phyloP scores from a whole-genome alignment of 2,329 filamentous ascomycete species.

The Botrytis medusae region DNA sequence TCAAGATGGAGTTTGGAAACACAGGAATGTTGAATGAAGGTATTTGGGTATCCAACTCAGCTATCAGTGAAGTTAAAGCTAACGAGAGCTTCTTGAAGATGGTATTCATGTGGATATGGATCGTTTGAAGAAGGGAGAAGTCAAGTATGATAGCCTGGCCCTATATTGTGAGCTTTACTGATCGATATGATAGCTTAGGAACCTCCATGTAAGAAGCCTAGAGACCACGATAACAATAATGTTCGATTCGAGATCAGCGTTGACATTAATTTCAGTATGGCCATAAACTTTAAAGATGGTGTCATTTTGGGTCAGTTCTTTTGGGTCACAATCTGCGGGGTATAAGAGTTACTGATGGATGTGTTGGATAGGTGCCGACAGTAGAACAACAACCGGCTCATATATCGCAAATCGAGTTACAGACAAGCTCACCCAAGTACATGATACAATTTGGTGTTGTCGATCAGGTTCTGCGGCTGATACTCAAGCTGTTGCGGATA shows the following conservation, averaged over 20 bases:
- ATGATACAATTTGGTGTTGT: conserved; percentile 99
- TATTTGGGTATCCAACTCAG: conserved; percentile 39
- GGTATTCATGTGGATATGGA: conserved; percentile 99
- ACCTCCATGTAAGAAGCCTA: conserved; percentile 79
- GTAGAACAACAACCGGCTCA: conserved; percentile 92
- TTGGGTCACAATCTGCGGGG: neutral
- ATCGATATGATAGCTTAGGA: conserved; percentile 65
- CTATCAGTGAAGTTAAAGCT: conserved; percentile 32
- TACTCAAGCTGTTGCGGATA: conserved; percentile 96
- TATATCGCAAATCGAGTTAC: conserved; percentile 99
- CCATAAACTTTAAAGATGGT: conserved; percentile 97
- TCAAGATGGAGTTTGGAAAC: conserved; percentile 62
- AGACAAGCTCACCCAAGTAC: conserved; percentile 97
- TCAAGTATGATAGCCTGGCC: conserved; percentile 70
- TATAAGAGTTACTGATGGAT: conserved; percentile 24
- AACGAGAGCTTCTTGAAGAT: conserved; percentile 59
- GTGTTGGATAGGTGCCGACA: conserved; percentile 71
- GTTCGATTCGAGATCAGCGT: conserved; percentile 27
- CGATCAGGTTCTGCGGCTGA: conserved; percentile 96
- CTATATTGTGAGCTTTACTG: conserved; percentile 2
- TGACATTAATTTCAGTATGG: conserved; percentile 68
- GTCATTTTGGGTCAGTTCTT: conserved; percentile 77
- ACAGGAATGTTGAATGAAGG: conserved; percentile 65
- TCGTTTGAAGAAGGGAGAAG: conserved; percentile 95
- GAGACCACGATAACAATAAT: conserved; percentile 23